Base-by-base conservation (phyloP, 257 asterid genomes). In the Solanum medicagineum region DNA sequence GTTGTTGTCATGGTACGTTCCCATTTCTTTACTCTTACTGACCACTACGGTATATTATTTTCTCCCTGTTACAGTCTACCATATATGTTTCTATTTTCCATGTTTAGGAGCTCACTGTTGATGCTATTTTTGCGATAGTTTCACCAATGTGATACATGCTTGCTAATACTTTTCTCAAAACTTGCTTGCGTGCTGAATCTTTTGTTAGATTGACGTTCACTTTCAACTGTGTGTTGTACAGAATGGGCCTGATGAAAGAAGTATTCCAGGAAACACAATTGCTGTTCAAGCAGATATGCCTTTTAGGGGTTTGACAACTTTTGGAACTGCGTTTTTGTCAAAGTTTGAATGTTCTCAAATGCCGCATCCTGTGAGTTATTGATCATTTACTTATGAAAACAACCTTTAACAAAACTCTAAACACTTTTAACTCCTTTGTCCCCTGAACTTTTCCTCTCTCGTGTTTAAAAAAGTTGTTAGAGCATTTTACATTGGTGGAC, bases 201-300 rank as follows among this genome's bases (percentile, higher is more conserved):
- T 49, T 49, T 49, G 81, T 75, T 75, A 49, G 60, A 75, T 22
- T 24, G 44, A 10, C 3, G 29, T 26, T 79, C 83, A 53, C 65
- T 53, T 75, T 85, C n/a, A 22, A 83, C 45, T 60, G 32, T 87
- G 80, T 57, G 71, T 75, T 70, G 11, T 88, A 84, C 92, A 96
- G 98, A 96, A 95, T 80, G 98, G 98, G 57, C 93, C 98, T 65
- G 98, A 95, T 86, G 98, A 95, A 82, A 94, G 99, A 92, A 96
- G 98, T 86, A 87, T 96, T 87, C 99, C 99, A 2, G 99, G 98
- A 68, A 96, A 96, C 86, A 96, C 99, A 8, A 80, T 95, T 86
- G 98, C 98, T 86, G 98, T 96, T 88, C 98, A 96, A 89, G 98
- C 99, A 8, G 97, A 96, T 86, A 96, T 96, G 98, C 98, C 98